Evolutionary conservation across 257 asterid species (phyloP), one percentile per base, ranked within the genome.

Genomic region (Nicotiana undulata): DNA sequence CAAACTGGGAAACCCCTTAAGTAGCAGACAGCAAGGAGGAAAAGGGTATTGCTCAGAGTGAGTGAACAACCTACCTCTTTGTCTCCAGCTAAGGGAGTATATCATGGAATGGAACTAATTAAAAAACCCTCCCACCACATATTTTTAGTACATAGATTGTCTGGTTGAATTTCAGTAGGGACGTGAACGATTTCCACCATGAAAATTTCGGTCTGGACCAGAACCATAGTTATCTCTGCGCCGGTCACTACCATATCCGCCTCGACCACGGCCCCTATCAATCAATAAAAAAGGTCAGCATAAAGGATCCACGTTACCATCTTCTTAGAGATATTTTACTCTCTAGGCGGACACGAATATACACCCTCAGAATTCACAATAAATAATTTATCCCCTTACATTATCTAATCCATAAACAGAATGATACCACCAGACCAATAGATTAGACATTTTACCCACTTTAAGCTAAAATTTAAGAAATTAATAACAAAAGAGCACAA

Each of bases 151-250:
- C 96, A 93, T 83, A 88, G 82, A 80, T 80, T 83, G 87, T 88
- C 61, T 78, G 60, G 79, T 76, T 22, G 79, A 82, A 83, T 81
- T 79, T 84, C 87, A 95, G 89, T 95, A 93, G 32, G 99, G 99
- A 11, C 97, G 97, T 2, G 98, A 87, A 34, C 98, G 97, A 80
- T 90, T 93, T 88, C 98, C 99, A 18, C 98, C 96, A 82, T 90
- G 89, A 83, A 87, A 86, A 58, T 93, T 87, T 84, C 98, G 89
- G 80, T 93, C 98, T 55, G 99, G 99, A 75, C 99, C 98, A 81
- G 97, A 89, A 61, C 90, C 91, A 26, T 83, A 86, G 88, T 91
- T 92, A 89, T 89, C 99, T 86, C 97, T 90, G 24, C 97, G 92
- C 64, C 98, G 20, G 32, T 68, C 59, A 32, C 82, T 78, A 46